These are phyloP conservation scores for Russula vinacea DNA, from an alignment of 768 basidiomycete genomes.

Conservation along the genomic window DNA sequence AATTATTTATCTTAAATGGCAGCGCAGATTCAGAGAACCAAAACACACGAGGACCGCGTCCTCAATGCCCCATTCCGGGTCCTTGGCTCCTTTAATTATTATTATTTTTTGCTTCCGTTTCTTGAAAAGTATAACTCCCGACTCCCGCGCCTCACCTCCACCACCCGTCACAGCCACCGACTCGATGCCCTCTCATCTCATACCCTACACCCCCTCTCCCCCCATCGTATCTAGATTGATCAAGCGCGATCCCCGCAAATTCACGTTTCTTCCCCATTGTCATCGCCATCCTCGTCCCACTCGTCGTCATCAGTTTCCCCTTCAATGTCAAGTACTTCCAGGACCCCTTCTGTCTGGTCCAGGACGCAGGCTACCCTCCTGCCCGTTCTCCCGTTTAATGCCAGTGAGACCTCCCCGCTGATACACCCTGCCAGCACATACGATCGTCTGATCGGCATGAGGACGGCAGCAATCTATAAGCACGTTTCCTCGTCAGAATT, in stretches of 20 bases:
- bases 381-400: constrained; percentile 71
- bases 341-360: constrained; percentile 54
- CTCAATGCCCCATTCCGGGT: not conserved
- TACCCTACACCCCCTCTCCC: not conserved
- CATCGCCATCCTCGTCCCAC: constrained; percentile 19
- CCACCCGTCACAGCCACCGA: constrained; percentile 12
- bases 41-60: constrained; percentile 59
- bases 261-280: constrained; percentile 22
- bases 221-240: not conserved
- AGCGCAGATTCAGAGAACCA: constrained; percentile 60
- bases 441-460: constrained; percentile 54
- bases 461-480: constrained; percentile 48
- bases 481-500: constrained; percentile 22
- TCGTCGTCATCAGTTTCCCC: constrained; percentile 38
- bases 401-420: constrained; percentile 53
- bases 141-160: constrained; percentile 17
- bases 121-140: not conserved
- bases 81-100: constrained; percentile 15
- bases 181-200: not conserved
- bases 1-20: constrained; percentile 37
- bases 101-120: constrained; percentile 23
- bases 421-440: constrained; percentile 54
- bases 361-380: constrained; percentile 74
- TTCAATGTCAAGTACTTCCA: constrained; percentile 80
- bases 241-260: not conserved